Base-by-base conservation (phyloP, 805 yeast genomes). In the Martiniozyma abietophila region DNA sequence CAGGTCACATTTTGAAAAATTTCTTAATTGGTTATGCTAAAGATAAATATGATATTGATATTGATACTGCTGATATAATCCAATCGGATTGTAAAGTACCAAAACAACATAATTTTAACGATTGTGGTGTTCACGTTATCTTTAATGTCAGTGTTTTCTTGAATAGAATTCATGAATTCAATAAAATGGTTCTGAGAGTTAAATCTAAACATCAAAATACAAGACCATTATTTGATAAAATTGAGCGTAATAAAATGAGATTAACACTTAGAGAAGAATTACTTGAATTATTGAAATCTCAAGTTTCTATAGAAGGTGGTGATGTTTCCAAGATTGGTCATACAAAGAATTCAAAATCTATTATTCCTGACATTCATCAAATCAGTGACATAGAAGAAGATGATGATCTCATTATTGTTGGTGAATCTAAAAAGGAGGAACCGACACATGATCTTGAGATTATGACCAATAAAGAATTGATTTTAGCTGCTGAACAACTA, bases 111-210 rank as follows among this genome's bases (percentile, higher is more conserved):
- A 92, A 92, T 53, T 76, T 78, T 58, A 83, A 86, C 51, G 98
- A 92, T 53, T 92, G 98, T 61, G 98, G 98, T 2, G 74, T 92
- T 15, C 96, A 83, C 58, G 82, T 89, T 2, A 78, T 92, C 11
- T 78, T 78, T 45, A 86, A 81, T 46, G 67, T 78, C 9, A 61
- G 64, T 37, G 72, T 68, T 42, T 76, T 83, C 56, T 61, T 79
- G 29, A 58, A 59, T 17, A 56, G 70, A 25, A 71, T 75, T 0
- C 45, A 45, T 0, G 61, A 52, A 17, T 76, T 83, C 33, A 32
- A 35, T 14, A 32, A 34, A 8, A 39, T 40, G 15, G 42, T 54
- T 15, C 38, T 51, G 9, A 48, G 43, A 36, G 37, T 36, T 19
- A 34, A 39, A 14, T 27, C 30, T 6, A 29, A 12, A 8, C 31